Evolutionary conservation across 768 basidiomycete genomes (phyloP).

Genomic region (Amanita fuliginea): DNA sequence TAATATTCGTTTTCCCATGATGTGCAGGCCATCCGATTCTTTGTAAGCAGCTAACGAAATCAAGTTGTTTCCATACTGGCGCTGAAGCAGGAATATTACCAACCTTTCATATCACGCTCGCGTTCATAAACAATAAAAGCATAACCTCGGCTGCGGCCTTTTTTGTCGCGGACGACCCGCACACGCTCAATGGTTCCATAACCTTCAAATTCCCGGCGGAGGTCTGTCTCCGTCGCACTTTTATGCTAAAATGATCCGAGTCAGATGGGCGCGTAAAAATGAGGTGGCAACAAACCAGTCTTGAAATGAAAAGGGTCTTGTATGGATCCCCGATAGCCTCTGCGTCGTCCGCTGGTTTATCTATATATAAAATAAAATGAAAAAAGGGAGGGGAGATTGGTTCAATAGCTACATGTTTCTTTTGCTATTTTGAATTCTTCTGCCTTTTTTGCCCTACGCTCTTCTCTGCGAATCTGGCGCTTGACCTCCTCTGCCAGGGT

Average conservation of each 20-base stretch:
- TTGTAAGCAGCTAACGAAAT: constrained; percentile 76
- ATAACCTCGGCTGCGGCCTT: constrained; percentile 80
- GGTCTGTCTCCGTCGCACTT: constrained; percentile 81
- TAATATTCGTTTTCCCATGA: constrained; percentile 91
- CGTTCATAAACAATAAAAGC: constrained; percentile 97
- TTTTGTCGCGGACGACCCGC: constrained; percentile 86
- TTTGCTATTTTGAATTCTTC: constrained; percentile 74
- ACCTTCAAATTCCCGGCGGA: constrained; percentile 90
- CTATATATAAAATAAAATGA: constrained; percentile 26
- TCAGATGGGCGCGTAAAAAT: background rate
- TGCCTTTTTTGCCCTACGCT: constrained; percentile 61
- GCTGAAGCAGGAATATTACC: constrained; percentile 9
- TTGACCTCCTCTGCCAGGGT: constrained; percentile 79
- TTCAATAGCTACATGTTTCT: constrained; percentile 80
- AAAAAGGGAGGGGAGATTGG: background rate
- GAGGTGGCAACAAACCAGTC: constrained; percentile 45
- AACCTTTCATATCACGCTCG: constrained; percentile 99
- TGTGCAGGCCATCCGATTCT: constrained; percentile 93
- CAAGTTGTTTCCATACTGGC: constrained; percentile 9
- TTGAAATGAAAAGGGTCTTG: constrained; percentile 94
- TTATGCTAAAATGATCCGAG: constrained; percentile 54
- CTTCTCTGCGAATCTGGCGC: constrained; percentile 67
- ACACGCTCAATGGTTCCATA: constrained; percentile 94
- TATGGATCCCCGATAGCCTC: constrained; percentile 95
- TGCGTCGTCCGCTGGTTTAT: constrained; percentile 85